Percentiles rank a stretch among this genome's conserved stretches.
Evolutionary conservation across 208 protist species (phyloP).

Genomic region (Leishmania martiniquensis): DNA sequence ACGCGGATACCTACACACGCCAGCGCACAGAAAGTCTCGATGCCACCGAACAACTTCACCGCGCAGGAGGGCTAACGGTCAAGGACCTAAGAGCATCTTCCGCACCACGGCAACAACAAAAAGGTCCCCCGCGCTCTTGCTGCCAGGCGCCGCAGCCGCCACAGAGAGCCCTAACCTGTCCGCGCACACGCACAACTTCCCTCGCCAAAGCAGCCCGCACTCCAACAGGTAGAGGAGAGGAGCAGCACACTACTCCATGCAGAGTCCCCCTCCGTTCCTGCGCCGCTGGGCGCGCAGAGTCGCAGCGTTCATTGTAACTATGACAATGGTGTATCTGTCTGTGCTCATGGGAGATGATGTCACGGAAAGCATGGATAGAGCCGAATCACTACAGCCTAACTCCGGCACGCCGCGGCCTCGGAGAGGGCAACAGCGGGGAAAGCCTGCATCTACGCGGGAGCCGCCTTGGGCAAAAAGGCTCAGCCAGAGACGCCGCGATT

Average conservation of each 20-base stretch:
- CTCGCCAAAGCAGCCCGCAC: background rate
- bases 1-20: no score
- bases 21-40: conserved; percentile 22
- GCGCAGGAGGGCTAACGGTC: conserved; percentile 4
- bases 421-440: background rate
- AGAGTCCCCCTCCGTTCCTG: background rate
- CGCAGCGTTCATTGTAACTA: conserved; percentile 20
- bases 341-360: conserved; percentile 25
- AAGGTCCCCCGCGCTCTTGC: background rate
- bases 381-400: conserved; percentile 22
- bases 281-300: background rate
- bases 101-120: background rate
- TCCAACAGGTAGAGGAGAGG: background rate
- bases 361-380: conserved; percentile 36
- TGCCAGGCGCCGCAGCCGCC: background rate
- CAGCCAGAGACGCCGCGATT: background rate
- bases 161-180: background rate
- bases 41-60: conserved; percentile 35
- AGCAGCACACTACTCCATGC: background rate
- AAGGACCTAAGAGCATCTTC: conserved; percentile 39
- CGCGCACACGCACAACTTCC: background rate
- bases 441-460: background rate
- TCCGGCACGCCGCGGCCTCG: background rate
- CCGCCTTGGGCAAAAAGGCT: background rate
- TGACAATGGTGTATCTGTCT: conserved; percentile 31